Evolutionary conservation across 805 yeast species (phyloP).

Genomic region (Wickerhamiella galacta): DNA sequence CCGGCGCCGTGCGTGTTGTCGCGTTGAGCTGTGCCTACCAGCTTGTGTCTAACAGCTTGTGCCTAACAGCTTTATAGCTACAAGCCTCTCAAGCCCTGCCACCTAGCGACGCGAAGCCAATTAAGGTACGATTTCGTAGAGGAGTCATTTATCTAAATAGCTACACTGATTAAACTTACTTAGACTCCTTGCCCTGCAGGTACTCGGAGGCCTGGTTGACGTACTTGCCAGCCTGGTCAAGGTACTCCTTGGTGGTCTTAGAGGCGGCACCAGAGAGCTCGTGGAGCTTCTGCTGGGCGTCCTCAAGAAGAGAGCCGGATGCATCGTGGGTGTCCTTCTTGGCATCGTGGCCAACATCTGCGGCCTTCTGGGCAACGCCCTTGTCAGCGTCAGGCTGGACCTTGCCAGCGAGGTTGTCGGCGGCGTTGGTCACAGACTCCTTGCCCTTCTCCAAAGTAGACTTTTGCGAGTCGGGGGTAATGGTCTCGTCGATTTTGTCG

Average conservation of each 20-base stretch:
- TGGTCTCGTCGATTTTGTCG: conserved; percentile 48
- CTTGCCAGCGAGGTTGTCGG: conserved; percentile 44
- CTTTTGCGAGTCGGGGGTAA: conserved; percentile 61
- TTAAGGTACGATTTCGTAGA: conserved; percentile 4
- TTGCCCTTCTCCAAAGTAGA: conserved; percentile 45
- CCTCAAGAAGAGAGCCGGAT: conserved; percentile 25
- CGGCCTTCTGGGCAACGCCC: conserved; percentile 45
- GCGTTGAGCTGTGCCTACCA: no score
- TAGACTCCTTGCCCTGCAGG: conserved; percentile 15
- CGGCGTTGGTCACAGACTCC: conserved; percentile 50
- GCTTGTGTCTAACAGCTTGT: no score
- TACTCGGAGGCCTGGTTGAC: conserved; percentile 21
- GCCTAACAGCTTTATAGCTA: no score
- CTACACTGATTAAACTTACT: conserved; percentile 1
- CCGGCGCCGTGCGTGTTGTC: no score
- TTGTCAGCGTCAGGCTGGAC: conserved; percentile 36
- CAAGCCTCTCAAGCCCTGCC: not conserved
- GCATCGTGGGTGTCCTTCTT: conserved; percentile 33
- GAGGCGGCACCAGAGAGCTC: conserved; percentile 8
- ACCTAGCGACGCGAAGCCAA: not conserved
- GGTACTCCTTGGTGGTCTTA: conserved; percentile 14
- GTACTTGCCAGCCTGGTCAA: conserved; percentile 17
- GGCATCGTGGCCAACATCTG: conserved; percentile 44
- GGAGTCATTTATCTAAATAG: not conserved
- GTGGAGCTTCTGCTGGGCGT: conserved; percentile 15